Percentiles rank a stretch among this genome's conserved stretches.
Evolutionary conservation across 495 filamentous ascomycete genomes (phyloP).

Genomic region (Rusavskia elegans): DNA sequence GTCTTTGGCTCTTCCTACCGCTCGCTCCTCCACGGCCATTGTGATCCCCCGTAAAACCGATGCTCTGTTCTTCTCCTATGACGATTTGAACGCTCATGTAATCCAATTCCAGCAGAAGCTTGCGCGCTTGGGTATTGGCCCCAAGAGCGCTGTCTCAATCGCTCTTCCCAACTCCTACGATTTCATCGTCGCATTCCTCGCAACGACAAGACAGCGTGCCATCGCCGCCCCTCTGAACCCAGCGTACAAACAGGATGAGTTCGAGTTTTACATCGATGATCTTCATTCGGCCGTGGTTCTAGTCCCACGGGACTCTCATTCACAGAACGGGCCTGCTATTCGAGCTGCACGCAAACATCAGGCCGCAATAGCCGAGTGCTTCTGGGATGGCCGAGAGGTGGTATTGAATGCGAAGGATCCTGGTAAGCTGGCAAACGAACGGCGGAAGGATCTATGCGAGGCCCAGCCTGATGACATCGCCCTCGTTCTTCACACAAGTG

Average conservation of each 20-base stretch:
- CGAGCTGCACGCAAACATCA: conserved; percentile 56
- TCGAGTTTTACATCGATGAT: conserved; percentile 77
- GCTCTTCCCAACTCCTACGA: conserved; percentile 62
- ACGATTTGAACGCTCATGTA: neutral
- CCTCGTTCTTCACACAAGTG: conserved; percentile 60
- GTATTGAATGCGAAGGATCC: conserved; percentile 51
- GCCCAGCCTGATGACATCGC: conserved; percentile 44
- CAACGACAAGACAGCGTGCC: conserved; percentile 52
- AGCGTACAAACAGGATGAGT: conserved; percentile 71
- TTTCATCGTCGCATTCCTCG: conserved; percentile 66
- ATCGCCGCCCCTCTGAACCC: conserved; percentile 69
- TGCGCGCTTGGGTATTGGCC: conserved; percentile 47
- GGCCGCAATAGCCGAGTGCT: conserved; percentile 63
- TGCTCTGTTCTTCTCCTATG: neutral
- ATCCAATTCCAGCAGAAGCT: conserved; percentile 40
- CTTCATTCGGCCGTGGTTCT: conserved; percentile 55
- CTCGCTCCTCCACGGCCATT: neutral
- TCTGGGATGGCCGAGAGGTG: conserved; percentile 52
- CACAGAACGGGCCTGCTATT: conserved; percentile 44
- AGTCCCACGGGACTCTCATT: conserved; percentile 50
- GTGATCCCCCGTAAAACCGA: neutral
- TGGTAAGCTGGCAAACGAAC: conserved; percentile 38
- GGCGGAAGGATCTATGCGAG: conserved; percentile 1
- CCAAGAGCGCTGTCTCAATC: conserved; percentile 52
- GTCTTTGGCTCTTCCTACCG: neutral